phyloP scores from a whole-genome alignment of 2,329 filamentous ascomycete genomes.

The Nigrospora sphaerica region DNA sequence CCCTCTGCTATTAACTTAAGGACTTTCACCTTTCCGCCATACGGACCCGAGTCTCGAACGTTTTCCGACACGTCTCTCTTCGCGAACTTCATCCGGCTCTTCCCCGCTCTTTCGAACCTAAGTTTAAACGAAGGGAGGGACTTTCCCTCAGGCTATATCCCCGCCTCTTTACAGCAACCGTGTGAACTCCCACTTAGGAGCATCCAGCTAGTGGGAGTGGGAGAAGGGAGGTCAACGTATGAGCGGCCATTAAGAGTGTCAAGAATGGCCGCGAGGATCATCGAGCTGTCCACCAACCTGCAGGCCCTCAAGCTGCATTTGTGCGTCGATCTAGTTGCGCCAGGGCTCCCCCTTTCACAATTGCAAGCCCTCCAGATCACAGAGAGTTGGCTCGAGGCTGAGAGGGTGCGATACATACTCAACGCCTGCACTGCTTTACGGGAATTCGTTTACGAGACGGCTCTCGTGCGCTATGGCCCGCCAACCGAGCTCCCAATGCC shows the following conservation, averaged over 20 bases:
- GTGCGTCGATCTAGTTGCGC: not conserved
- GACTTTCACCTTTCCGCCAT: not conserved
- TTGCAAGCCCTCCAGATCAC: not conserved
- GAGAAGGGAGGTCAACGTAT: not conserved
- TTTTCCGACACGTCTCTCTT: not conserved
- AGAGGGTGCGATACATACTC: not conserved
- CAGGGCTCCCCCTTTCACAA: not conserved
- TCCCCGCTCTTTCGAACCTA: not conserved
- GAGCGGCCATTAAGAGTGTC: not conserved
- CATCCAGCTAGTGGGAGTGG: not conserved
- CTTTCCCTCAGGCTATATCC: not conserved
- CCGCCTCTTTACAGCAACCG: not conserved
- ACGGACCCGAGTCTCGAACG: not conserved
- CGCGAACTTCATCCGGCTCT: not conserved
- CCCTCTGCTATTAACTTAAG: not conserved
- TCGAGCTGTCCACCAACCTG: not conserved
- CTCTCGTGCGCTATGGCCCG: not conserved
- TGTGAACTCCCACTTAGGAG: not conserved
- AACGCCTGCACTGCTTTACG: not conserved
- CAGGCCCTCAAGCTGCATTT: not conserved
- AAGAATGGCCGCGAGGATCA: not conserved
- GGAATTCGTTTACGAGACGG: not conserved
- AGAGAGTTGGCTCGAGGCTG: not conserved
- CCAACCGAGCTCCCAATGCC: not conserved
- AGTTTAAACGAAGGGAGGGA: not conserved